These are phyloP conservation scores for Pyrus betulifolia DNA, from an alignment of 306 rosid species.

Conservation along the genomic window DNA sequence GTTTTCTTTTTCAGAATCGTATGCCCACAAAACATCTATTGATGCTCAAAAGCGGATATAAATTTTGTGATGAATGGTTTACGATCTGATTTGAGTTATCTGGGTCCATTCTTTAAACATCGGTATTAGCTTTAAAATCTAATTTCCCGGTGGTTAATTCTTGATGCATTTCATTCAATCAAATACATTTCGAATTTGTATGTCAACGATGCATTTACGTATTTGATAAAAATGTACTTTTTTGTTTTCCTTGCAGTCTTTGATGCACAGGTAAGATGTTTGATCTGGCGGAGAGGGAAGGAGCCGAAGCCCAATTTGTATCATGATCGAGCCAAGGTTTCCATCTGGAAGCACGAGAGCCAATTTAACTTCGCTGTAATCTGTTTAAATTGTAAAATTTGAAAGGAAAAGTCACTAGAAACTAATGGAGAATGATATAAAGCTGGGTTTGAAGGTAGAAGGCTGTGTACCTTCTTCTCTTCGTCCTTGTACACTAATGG, in stretches of 20 bases:
- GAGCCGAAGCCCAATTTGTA: conserved; percentile 27
- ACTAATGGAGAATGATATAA: conserved; percentile 27
- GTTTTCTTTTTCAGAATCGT: background rate
- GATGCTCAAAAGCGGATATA: background rate
- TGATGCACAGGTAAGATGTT: conserved; percentile 45
- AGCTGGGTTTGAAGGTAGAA: conserved; percentile 32
- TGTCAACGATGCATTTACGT: background rate
- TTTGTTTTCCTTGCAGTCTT: conserved; percentile 47
- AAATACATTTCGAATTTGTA: background rate
- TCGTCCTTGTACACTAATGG: conserved; percentile 39
- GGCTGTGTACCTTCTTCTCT: conserved; percentile 18
- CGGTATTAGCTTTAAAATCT: background rate
- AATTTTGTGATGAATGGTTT: background rate
- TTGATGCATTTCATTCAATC: background rate
- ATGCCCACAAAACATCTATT: background rate
- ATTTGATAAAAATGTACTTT: background rate
- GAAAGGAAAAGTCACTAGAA: conserved; percentile 18
- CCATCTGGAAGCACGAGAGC: conserved; percentile 27
- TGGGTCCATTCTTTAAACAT: background rate
- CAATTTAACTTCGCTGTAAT: conserved; percentile 28
- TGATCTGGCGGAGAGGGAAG: conserved; percentile 19
- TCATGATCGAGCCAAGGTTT: conserved; percentile 21
- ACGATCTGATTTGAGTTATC: background rate
- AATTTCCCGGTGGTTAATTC: background rate
- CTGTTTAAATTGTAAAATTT: conserved; percentile 39